Evolutionary conservation across 352 stramenopile genomes (phyloP).

Genomic region (Phytophthora pini): DNA sequence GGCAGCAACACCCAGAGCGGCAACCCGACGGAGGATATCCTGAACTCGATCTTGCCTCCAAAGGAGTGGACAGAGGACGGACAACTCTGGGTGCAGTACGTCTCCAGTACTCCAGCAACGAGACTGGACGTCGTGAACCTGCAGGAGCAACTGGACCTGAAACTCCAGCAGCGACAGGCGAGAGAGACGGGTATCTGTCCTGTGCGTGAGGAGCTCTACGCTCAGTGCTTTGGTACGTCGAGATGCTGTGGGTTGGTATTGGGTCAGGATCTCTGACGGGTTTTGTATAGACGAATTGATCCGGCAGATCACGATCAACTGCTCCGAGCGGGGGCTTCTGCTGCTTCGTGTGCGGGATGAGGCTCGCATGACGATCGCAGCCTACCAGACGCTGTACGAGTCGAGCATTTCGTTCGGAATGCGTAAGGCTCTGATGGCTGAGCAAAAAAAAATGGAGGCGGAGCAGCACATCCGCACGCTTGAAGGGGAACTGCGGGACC

Average conservation of each 20-base stretch:
- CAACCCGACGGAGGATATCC: slow-evolving; percentile 89
- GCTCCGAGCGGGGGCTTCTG: slow-evolving; percentile 89
- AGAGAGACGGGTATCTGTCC: slow-evolving; percentile 94
- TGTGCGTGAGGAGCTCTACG: slow-evolving; percentile 92
- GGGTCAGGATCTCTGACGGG: too few relatives aligned
- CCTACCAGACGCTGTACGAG: slow-evolving; percentile 94
- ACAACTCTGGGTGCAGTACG: slow-evolving; percentile 94
- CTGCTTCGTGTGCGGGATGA: slow-evolving; percentile 92
- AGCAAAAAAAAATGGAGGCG: slow-evolving; percentile 92
- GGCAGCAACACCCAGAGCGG: slow-evolving; percentile 61
- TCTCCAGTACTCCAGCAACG: slow-evolving; percentile 91
- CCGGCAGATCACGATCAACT: slow-evolving; percentile 94
- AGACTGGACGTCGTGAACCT: slow-evolving; percentile 93
- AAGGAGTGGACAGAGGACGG: slow-evolving; percentile 91
- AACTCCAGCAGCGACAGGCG: slow-evolving; percentile 91
- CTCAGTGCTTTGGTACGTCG: slow-evolving; percentile 88
- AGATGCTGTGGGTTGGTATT: too few relatives aligned
- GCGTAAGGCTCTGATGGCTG: slow-evolving; percentile 93
- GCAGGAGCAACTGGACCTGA: slow-evolving; percentile 91
- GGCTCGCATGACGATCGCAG: slow-evolving; percentile 92
- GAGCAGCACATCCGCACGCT: slow-evolving; percentile 85
- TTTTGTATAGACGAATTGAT: slow-evolving; percentile 86
- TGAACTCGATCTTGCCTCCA: slow-evolving; percentile 92
- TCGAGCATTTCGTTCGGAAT: slow-evolving; percentile 94
- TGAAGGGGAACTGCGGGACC: slow-evolving; percentile 77